These are phyloP conservation scores for Catenaria anguillulae DNA, from an alignment of 371 early-diverging fungal genomes.

Conservation along the genomic window DNA sequence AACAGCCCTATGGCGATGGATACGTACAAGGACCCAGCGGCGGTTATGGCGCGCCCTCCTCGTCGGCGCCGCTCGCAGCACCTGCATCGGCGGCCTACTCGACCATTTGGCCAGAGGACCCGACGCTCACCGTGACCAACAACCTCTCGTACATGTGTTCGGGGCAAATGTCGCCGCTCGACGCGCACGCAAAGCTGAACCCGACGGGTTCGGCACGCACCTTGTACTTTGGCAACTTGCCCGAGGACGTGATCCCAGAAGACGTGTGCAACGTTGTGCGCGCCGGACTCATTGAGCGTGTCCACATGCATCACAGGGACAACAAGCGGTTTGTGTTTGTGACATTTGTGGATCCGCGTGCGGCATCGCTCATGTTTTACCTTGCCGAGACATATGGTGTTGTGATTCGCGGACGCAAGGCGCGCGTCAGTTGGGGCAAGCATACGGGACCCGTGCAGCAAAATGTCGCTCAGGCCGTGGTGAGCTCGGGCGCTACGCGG, in stretches of 20 bases:
- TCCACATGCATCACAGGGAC: constrained; percentile 41
- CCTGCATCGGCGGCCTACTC: too few species aligned
- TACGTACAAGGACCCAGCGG: too few species aligned
- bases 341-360: constrained; percentile 55
- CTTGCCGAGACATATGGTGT: constrained; percentile 39
- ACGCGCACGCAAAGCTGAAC: background rate
- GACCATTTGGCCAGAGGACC: too few species aligned
- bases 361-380: constrained; percentile 42
- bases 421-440: constrained; percentile 69
- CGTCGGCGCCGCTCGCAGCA: too few species aligned
- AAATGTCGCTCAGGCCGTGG: constrained; percentile 39
- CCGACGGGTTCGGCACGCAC: constrained; percentile 38
- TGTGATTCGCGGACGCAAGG: constrained; percentile 46
- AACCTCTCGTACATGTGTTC: background rate
- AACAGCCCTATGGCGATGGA: background rate
- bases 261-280: constrained; percentile 73
- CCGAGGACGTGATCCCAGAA: constrained; percentile 46
- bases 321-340: constrained; percentile 61
- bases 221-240: constrained; percentile 60
- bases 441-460: constrained; percentile 35
- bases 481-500: constrained; percentile 32
- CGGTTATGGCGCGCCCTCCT: too few species aligned
- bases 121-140: background rate
- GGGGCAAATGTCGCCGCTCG: too few species aligned
- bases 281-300: constrained; percentile 60